Evolutionary conservation across 2,329 filamentous ascomycete species (phyloP).

Genomic region (Botrytis elliptica): DNA sequence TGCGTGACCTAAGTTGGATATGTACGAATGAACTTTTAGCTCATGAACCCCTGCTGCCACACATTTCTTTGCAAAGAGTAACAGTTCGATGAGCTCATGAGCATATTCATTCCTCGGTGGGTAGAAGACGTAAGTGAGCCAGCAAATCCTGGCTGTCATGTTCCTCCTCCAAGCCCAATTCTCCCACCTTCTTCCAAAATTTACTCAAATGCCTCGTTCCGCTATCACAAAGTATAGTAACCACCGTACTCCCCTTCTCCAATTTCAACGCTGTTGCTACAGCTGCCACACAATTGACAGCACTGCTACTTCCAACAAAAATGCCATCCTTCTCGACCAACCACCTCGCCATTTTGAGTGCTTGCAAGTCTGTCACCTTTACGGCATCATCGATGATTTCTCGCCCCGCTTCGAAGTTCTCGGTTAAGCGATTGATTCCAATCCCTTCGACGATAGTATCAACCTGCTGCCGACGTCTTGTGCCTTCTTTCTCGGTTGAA

Average conservation of each 20-base stretch:
- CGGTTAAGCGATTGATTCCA: constrained; percentile 90
- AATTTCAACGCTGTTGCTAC: constrained; percentile 64
- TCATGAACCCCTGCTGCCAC: neutral
- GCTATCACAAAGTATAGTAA: constrained; percentile 85
- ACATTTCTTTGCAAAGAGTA: neutral
- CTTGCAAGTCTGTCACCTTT: constrained; percentile 83
- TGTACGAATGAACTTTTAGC: neutral
- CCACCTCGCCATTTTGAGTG: constrained; percentile 92
- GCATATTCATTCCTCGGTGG: neutral
- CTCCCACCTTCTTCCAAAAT: constrained; percentile 74
- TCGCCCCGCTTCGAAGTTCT: constrained; percentile 85
- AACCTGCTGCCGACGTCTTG: constrained; percentile 82
- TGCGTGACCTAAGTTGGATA: neutral
- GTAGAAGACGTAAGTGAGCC: neutral
- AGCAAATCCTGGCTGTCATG: constrained; percentile 50
- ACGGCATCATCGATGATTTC: constrained; percentile 89
- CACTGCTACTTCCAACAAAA: constrained; percentile 89
- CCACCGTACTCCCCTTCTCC: constrained; percentile 61
- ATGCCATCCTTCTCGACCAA: constrained; percentile 93
- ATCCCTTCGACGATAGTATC: constrained; percentile 96
- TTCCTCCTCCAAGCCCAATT: constrained; percentile 64
- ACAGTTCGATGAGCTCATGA: neutral
- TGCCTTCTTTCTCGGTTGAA: constrained; percentile 83
- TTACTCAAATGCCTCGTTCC: constrained; percentile 81
- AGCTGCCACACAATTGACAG: constrained; percentile 91